Evolutionary conservation across 768 basidiomycete genomes (phyloP), one percentile per base, ranked within the genome.

Genomic region (Coprinellus micaceus): DNA sequence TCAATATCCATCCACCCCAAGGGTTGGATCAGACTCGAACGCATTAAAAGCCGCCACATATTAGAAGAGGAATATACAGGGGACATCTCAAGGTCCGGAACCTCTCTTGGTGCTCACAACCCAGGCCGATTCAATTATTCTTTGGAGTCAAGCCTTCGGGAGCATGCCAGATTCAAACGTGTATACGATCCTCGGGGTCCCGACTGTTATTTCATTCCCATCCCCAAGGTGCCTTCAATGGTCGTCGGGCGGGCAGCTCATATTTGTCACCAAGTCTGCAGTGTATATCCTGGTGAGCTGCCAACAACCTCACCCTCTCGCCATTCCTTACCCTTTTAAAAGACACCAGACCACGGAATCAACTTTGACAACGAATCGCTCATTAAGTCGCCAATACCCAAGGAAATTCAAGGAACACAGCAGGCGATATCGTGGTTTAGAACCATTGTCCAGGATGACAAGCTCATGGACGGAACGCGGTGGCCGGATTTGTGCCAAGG

Each of bases 341-440:
- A 92, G 90, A 90, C 89, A 3, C 90, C 90, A 51, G 82, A 88
- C 58, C 77, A 79, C 45, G 90, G 89, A 19, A 78, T 92, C 46
- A 85, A 83, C 61, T 82, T 87, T 57, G 85, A 84, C 64, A 68
- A 73, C 43, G 74, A 78, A 21, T 77, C 86, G 11, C 74, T 77
- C 9, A 70, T 84, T 36, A 82, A 75, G 56, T 71, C 78, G 2
- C 57, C 68, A 3, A 63, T 67, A 7, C 66, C 63, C 15, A 76
- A 68, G 49, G 64, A 70, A 9, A 63, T 57, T 11, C 61, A 50
- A 17, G 60, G 67, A 26, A 71, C 72, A 48, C 69, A 71, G 52
- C 67, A 71, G 36, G 66, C 73, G 0, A 66, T 86, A 11, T 80
- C 80, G 9, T 92, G 89, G 89, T 86, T 86, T 60, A 79, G 82